phyloP scores from a whole-genome alignment of 768 basidiomycete species.

The Lepiota venenata region DNA sequence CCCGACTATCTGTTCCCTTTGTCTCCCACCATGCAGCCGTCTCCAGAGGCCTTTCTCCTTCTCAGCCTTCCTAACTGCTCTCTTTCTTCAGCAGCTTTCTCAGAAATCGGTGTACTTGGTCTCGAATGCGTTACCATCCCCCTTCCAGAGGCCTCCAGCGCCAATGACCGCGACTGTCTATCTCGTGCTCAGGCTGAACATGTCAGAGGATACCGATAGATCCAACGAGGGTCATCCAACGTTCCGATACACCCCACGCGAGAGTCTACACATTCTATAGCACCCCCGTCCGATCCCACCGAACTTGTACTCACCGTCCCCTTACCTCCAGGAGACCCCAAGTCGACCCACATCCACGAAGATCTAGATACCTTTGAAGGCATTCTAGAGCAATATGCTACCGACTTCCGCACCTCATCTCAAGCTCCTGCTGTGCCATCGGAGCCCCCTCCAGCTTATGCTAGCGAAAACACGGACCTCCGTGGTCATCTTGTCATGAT shows the following conservation, averaged over 20 bases:
- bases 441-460: constrained; percentile 16
- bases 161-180: constrained; percentile 55
- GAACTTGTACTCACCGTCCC: constrained; percentile 34
- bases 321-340: constrained; percentile 21
- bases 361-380: constrained; percentile 66
- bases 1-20: neutral
- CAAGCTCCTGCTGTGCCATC: constrained; percentile 6
- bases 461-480: constrained; percentile 30
- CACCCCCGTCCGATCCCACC: constrained; percentile 32
- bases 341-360: constrained; percentile 37
- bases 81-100: constrained; percentile 28
- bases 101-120: constrained; percentile 42
- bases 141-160: constrained; percentile 25
- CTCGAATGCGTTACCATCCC: constrained; percentile 63
- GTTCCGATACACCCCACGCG: constrained; percentile 29
- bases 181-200: constrained; percentile 57
- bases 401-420: constrained; percentile 30
- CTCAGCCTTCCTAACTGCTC: constrained; percentile 48
- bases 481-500: constrained; percentile 66
- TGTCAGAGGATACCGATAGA: constrained; percentile 59
- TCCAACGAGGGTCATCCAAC: constrained; percentile 45
- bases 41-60: constrained; percentile 53
- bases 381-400: constrained; percentile 60
- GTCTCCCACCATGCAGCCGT: neutral
- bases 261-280: constrained; percentile 44